Evolutionary conservation across 1,284 basidiomycete species (phyloP), one percentile per base, ranked within the genome.

Genomic region (Mycosarcoma mackinlayi): DNA sequence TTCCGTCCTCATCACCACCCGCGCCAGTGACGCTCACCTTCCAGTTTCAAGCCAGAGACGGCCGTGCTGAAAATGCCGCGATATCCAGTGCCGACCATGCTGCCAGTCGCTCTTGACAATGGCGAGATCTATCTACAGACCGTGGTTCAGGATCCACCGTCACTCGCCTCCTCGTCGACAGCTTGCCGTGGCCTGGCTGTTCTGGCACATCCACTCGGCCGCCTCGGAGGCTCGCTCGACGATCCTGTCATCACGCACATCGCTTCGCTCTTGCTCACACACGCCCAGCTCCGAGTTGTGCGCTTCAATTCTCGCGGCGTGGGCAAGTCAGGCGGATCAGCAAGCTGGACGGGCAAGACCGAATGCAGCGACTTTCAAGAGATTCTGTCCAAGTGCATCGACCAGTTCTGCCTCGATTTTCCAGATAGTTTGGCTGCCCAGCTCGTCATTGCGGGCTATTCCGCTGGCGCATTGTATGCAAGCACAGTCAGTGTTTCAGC

Each of bases 251-350:
- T 75, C 23, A 57, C 51, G 5, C 54, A 61, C 19, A 34, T 75
- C 13, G 49, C 64, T 1, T 52, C 57, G 0, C 18, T 59, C 8
- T 48, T 75, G 4, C 24, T 60, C 7, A 50, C 58, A 7, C 47
- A 65, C n/a, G 34, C 44, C 1, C 40, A 62, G 11, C 42, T 66
- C 9, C 54, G 63, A 8, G 66, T 69, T 6, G 62, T 73, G 19
- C 58, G 67, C 6, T 73, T 70, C 66, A 73, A 74, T 48, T 67
- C 72, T 19, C 51, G 72, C 31, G 72, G 72, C 9, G 73, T 72
- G 3, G 73, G 68, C 35, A 54, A 62, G 19, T 65, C 60, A 6
- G 44, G 45, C 13, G 73, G 68, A 14, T 47, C 51, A 7, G 24
- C 73, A 1, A 72, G 61, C 54, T 75, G 73, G 73, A 75, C 73